A percentile compares a stretch with the other conserved stretches of the same genome.
These are phyloP conservation scores for Trichoderma semiorbis DNA, from an alignment of 2,329 filamentous ascomycete genomes.

Conservation along the genomic window DNA sequence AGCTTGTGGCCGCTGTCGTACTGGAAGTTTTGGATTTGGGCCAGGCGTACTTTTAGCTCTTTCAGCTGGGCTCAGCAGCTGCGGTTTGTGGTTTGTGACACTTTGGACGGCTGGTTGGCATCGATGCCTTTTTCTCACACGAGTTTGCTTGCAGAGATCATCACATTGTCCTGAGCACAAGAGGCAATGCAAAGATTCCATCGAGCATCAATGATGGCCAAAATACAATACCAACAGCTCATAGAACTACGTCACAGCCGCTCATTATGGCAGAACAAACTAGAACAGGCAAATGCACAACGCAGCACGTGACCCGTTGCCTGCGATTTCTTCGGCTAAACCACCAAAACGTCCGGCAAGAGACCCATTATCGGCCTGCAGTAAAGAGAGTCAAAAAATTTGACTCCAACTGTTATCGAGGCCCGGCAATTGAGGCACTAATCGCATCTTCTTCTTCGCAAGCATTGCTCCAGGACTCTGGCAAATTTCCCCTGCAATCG, in stretches of 20 bases:
- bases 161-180: neutral
- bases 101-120: neutral
- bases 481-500: neutral
- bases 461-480: neutral
- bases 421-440: conserved; percentile 14
- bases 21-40: neutral
- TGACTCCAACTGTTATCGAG: conserved; percentile 6
- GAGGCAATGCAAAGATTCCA: neutral
- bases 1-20: neutral
- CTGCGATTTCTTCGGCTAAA: conserved; percentile 20
- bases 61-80: neutral
- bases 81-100: neutral
- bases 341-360: neutral
- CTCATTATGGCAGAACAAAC: neutral
- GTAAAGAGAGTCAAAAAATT: conserved; percentile 20
- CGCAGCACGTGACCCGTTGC: conserved; percentile 16
- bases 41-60: neutral
- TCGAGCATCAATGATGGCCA: neutral
- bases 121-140: neutral
- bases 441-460: neutral
- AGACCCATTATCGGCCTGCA: conserved; percentile 4
- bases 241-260: neutral
- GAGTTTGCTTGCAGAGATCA: neutral
- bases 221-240: neutral
- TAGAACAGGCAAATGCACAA: neutral